Base-by-base conservation (phyloP, 2,329 filamentous ascomycete genomes). In the Phialophora macrospora region DNA sequence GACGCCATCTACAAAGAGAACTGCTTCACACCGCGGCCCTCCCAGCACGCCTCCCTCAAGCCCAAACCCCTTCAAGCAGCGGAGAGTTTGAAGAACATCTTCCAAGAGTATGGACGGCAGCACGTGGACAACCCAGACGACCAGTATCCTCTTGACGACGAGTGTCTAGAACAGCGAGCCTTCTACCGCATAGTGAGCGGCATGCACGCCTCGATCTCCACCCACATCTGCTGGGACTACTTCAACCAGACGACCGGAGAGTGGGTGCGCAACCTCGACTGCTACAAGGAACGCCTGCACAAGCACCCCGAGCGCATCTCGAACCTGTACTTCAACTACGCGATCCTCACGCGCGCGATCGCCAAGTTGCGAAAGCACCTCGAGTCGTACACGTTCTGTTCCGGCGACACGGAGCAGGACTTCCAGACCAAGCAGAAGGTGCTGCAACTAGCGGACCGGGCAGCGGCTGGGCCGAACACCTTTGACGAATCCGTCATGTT, bases 301-400 rank as follows among this genome's bases (percentile, higher is more conserved):
- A 83, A 84, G 24, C 87, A 91, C 76, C 92, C 94, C 0, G 95
- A 99, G 72, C 90, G 94, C 67, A 91, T 99, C 74, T 95, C 93
- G 72, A 99, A 99, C 78, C 84, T 99, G 57, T 99, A 99, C 82
- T 99, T 99, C 83, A 98, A 99, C 85, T 99, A 97, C 75, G 95
- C 95, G 0, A 85, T 99, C n/a, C 84, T 99, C 48, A 90, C 94
- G 28, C 90, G 95, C 57, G 95, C 95, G 12, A 86, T 98, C 48
- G 90, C 92, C 60, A 99, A 99, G 80, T 85, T 98, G 8, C 91
- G 90, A 12, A 90, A 91, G 26, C 89, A 93, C 72, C 84, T 98
- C 9, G 83, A 89, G 69, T 83, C 86, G 68, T 98, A 98, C 80
- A 95, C 91, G 0, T 99, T 97, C 78, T 99, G 95, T 79, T 90